Base-by-base conservation (phyloP, 129 eudicot genomes). In the Heracleum sosnowskyi region DNA sequence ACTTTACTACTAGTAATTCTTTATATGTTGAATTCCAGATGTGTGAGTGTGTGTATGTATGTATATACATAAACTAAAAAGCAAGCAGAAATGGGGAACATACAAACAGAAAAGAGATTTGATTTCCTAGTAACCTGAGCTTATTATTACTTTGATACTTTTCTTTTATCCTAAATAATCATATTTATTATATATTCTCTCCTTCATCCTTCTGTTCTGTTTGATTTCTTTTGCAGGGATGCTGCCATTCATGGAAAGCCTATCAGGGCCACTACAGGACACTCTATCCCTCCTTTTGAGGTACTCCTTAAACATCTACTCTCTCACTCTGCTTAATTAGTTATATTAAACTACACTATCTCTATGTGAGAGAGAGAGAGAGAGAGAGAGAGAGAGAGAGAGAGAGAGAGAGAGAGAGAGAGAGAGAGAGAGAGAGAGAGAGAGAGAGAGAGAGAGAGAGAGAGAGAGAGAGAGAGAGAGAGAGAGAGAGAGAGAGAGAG, bases 51-150 rank as follows among this genome's bases (percentile, higher is more conserved):
- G n/a, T 0, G n/a, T 69, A 5, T 42, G 44, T 69, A 7, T 1
- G 4, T 69, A 13, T 42, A 74, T n/a, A n/a, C n/a, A n/a, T n/a
- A n/a, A n/a, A n/a, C n/a, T n/a, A n/a, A n/a, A n/a, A 73, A 73
- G 62, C 26, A 44, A 74, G 49, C n/a, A 44, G 11, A 74, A 74
- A 74, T 74, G 77, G 60, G 77, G 77, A 44, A 74, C 77, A 74
- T 16, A 26, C 1, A 16, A 44, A 28, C 77, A 74, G 77, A 44
- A n/a, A 44, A 44, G 34, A 28, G 45, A 39, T 40, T 4, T 44
- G 60, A 42, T 73, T 1, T 39, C 33, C 33, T 72, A 72, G 47
- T 40, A n/a, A 72, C 34, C 31, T 26, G 29, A 72, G 76, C 45
- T 72, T 39, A 24, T 37, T 37, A n/a, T 39, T 40, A 69, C 68